Evolutionary conservation across 2,329 filamentous ascomycete genomes (phyloP).

Genomic region (Penicillium sp.): DNA sequence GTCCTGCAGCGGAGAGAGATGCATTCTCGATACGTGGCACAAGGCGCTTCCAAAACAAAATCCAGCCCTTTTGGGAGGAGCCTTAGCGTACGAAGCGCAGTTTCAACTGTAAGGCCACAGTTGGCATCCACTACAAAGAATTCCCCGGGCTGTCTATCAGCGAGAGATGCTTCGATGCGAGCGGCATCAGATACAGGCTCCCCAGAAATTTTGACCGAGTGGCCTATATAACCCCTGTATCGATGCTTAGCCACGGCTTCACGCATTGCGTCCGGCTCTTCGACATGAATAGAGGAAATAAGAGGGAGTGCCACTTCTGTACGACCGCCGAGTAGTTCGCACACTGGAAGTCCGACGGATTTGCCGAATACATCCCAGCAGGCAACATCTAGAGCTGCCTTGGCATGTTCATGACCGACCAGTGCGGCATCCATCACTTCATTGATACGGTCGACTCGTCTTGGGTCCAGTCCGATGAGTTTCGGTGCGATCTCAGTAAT

Average conservation of each 20-base stretch:
- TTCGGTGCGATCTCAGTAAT: background rate
- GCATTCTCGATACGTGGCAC: background rate
- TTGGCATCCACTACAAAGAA: background rate
- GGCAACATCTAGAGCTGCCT: background rate
- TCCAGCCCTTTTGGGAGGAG: background rate
- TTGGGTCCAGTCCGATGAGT: background rate
- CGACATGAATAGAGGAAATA: background rate
- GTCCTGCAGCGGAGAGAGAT: background rate
- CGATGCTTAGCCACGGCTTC: background rate
- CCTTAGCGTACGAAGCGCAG: background rate
- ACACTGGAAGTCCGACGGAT: background rate
- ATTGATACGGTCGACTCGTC: background rate
- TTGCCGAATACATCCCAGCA: background rate
- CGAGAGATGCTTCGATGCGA: background rate
- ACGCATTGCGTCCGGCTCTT: background rate
- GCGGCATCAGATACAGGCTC: background rate
- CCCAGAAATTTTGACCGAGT: background rate
- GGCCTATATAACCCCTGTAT: background rate
- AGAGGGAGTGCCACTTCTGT: background rate
- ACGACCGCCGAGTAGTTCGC: background rate
- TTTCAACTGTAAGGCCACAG: background rate
- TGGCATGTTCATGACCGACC: background rate
- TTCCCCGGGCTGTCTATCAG: background rate
- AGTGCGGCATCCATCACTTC: background rate
- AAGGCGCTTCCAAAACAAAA: background rate